phyloP scores from a whole-genome alignment of 176 grass and related monocot genomes.

The Guadua angustifolia region DNA sequence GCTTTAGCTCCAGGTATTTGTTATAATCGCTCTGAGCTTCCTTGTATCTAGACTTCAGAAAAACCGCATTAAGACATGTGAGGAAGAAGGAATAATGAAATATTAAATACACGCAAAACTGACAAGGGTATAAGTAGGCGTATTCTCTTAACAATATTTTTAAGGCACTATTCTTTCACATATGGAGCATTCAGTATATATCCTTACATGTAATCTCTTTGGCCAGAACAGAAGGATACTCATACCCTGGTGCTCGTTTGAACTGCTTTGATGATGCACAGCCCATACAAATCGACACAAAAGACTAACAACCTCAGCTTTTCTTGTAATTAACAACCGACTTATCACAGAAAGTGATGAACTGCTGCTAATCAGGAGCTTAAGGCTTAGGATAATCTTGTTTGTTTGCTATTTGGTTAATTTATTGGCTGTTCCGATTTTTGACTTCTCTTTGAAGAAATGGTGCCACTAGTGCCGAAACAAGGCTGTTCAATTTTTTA shows the following conservation, averaged over 20 bases:
- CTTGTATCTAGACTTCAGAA: slow-evolving; percentile 58
- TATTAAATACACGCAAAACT: background rate
- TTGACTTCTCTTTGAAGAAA: too few relatives aligned
- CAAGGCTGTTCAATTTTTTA: too few relatives aligned
- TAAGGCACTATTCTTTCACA: background rate
- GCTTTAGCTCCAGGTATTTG: slow-evolving; percentile 73
- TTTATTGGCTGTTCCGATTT: too few relatives aligned
- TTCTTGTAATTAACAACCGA: background rate
- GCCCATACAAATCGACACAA: slow-evolving; percentile 50
- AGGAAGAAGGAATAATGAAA: background rate
- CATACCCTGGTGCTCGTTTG: slow-evolving; percentile 43
- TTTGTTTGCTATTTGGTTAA: too few relatives aligned
- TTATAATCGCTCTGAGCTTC: slow-evolving; percentile 75
- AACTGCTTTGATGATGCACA: slow-evolving; percentile 55
- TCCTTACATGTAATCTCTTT: slow-evolving; percentile 73
- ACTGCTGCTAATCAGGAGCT: too few relatives aligned
- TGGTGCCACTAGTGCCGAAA: too few relatives aligned
- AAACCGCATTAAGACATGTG: slow-evolving; percentile 19
- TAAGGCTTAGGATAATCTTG: too few relatives aligned
- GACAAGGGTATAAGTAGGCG: background rate
- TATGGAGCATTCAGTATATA: too few relatives aligned
- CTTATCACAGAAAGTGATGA: background rate
- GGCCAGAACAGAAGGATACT: slow-evolving; percentile 58
- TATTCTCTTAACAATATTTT: background rate
- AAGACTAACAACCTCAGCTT: background rate